Conservation (phyloP, 2,329 filamentous ascomycete genomes). For the Raffaelea arxii region DNA sequence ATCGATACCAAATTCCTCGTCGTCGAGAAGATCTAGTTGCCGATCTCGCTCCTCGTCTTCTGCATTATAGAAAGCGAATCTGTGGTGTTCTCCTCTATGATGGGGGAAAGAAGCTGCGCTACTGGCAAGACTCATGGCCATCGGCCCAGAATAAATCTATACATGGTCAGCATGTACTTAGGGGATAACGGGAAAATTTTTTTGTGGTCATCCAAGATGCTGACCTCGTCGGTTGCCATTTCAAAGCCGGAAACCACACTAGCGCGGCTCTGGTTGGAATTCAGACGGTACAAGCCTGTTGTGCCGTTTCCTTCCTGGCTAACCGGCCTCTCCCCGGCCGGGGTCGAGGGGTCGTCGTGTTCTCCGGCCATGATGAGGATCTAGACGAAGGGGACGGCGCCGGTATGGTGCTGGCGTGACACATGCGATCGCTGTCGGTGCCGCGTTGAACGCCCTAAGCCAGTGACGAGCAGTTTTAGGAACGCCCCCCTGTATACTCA, state of each 20-base stretch:
- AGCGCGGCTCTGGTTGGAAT: constrained; percentile 61
- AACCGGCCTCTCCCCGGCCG: neutral
- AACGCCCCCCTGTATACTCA: no score
- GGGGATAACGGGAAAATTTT: constrained; percentile 1
- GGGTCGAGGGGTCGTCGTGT: neutral
- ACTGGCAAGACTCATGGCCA: constrained; percentile 92
- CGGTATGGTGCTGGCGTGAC: no score
- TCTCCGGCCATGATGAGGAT: neutral
- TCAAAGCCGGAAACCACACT: constrained; percentile 94
- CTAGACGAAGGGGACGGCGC: no score
- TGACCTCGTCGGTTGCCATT: constrained; percentile 92
- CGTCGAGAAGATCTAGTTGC: constrained; percentile 9
- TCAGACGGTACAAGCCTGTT: constrained; percentile 47
- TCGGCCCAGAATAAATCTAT: constrained; percentile 79
- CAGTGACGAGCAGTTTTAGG: no score
- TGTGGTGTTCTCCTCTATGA: constrained; percentile 70
- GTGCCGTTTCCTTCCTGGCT: neutral
- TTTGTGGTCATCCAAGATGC: constrained; percentile 6
- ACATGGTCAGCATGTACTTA: neutral
- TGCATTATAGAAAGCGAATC: constrained; percentile 82
- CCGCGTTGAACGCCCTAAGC: no score
- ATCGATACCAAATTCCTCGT: constrained; percentile 23
- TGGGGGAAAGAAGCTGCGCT: constrained; percentile 89
- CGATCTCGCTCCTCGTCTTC: constrained; percentile 42
- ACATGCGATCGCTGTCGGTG: no score